Evolutionary conservation across 2,329 filamentous ascomycete species (phyloP).

Genomic region (Clonostachys solani): DNA sequence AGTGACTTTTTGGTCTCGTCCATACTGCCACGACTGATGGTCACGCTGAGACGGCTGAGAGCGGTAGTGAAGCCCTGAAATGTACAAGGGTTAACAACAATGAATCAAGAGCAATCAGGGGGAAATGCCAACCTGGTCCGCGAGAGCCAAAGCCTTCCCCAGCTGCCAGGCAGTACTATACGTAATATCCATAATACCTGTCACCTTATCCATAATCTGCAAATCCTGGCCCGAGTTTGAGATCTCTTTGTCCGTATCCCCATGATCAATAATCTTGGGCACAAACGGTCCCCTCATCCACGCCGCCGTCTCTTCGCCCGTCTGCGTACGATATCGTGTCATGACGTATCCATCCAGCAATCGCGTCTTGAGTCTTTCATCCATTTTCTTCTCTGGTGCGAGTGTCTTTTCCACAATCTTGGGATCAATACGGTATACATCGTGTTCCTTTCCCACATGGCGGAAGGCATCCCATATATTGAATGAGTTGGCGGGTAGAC

Average conservation of each 20-base stretch:
- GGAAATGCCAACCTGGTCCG: too few species aligned
- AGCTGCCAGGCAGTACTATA: slow-evolving; percentile 38
- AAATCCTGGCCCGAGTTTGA: slow-evolving; percentile 27
- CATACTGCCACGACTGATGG: too few species aligned
- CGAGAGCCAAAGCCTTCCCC: slow-evolving; percentile 30
- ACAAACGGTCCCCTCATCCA: slow-evolving; percentile 30
- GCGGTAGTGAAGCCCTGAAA: slow-evolving; percentile 20
- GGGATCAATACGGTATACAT: too few species aligned
- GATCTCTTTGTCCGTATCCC: slow-evolving; percentile 1
- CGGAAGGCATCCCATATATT: slow-evolving; percentile 26
- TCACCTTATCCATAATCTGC: slow-evolving; percentile 29
- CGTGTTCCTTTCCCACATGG: too few species aligned
- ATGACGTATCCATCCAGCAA: slow-evolving; percentile 33
- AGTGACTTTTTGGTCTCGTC: too few species aligned
- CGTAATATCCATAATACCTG: slow-evolving; percentile 35
- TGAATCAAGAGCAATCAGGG: too few species aligned
- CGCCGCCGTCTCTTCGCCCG: slow-evolving; percentile 31
- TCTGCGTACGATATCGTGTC: slow-evolving; percentile 21
- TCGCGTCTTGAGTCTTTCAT: slow-evolving; percentile 8
- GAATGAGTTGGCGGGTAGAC: slow-evolving; percentile 21
- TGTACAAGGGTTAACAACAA: too few species aligned
- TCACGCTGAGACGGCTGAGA: neutral
- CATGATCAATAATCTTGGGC: slow-evolving; percentile 14
- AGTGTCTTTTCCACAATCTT: too few species aligned
- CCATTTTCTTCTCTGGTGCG: too few species aligned